Evolutionary conservation across 2,329 filamentous ascomycete species (phyloP).

Genomic region (Fusarium torreyae): DNA sequence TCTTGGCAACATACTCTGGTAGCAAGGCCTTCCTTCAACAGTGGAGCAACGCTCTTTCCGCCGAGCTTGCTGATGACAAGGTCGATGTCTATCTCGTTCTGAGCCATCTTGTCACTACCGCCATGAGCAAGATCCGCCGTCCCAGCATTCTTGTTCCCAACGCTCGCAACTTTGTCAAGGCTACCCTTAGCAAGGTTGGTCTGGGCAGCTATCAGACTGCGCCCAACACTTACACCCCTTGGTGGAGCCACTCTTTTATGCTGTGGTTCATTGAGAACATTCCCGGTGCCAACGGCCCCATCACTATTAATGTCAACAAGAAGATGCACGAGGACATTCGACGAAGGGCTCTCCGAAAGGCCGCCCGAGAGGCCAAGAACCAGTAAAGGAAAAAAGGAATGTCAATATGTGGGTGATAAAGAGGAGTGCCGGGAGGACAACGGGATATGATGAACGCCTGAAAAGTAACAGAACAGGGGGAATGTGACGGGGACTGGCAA

Average conservation of each 20-base stretch:
- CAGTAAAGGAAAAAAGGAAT: slow-evolving; percentile 52
- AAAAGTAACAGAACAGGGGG: slow-evolving; percentile 11
- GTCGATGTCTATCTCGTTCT: slow-evolving; percentile 93
- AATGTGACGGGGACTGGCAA: background rate
- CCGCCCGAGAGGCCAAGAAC: slow-evolving; percentile 85
- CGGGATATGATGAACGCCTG: background rate
- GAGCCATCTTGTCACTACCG: slow-evolving; percentile 92
- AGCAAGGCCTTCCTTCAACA: slow-evolving; percentile 98
- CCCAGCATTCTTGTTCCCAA: slow-evolving; percentile 84
- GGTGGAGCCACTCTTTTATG: slow-evolving; percentile 92
- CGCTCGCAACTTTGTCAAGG: slow-evolving; percentile 84
- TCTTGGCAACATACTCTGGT: slow-evolving; percentile 95
- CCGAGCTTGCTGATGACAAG: slow-evolving; percentile 84
- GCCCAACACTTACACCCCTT: slow-evolving; percentile 89
- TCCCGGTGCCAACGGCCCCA: slow-evolving; percentile 63
- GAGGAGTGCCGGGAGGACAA: background rate
- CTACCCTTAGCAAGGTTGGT: slow-evolving; percentile 85
- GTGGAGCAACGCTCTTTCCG: slow-evolving; percentile 89
- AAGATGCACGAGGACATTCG: slow-evolving; percentile 88
- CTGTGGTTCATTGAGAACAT: slow-evolving; percentile 82
- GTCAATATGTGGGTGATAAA: background rate
- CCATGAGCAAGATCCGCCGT: slow-evolving; percentile 96
- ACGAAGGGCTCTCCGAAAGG: slow-evolving; percentile 85
- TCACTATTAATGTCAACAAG: slow-evolving; percentile 67
- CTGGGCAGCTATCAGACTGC: slow-evolving; percentile 84